Conservation (phyloP, 2,329 filamentous ascomycete species). For the Beauveria bassiana region DNA sequence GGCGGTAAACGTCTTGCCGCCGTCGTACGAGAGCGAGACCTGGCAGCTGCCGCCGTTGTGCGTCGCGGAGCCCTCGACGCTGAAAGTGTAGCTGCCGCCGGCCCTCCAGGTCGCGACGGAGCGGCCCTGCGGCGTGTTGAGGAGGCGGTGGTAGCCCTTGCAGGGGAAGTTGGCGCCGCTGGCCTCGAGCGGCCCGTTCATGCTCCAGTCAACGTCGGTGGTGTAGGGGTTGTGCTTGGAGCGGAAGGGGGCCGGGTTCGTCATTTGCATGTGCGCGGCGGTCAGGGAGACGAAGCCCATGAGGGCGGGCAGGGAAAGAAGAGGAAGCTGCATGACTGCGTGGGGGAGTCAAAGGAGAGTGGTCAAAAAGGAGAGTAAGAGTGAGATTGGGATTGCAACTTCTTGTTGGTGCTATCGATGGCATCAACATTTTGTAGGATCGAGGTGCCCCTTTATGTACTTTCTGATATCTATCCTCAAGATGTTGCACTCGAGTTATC, state of each 20-base stretch:
- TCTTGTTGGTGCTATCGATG: not conserved
- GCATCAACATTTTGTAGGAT: not conserved
- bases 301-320: conserved; percentile 28
- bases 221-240: conserved; percentile 43
- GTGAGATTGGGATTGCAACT: not conserved
- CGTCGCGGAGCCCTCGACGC: conserved; percentile 47
- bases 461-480: not conserved
- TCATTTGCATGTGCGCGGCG: conserved; percentile 46
- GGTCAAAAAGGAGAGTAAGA: not conserved
- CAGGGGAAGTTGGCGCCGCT: conserved; percentile 63
- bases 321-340: conserved; percentile 18
- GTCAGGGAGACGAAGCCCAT: conserved; percentile 28
- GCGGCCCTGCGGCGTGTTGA: conserved; percentile 36
- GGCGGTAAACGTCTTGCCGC: conserved; percentile 58
- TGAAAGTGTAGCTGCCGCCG: conserved; percentile 52
- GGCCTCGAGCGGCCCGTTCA: conserved; percentile 56
- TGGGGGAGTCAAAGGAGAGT: not conserved
- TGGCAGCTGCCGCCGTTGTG: conserved; percentile 66
- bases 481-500: not conserved
- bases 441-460: not conserved
- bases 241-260: conserved; percentile 38
- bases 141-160: conserved; percentile 49
- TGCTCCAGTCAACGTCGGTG: conserved; percentile 56
- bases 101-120: conserved; percentile 52
- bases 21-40: conserved; percentile 62